phyloP scores from a whole-genome alignment of 2,329 filamentous ascomycete species.

The Dissoconium aciculare region DNA sequence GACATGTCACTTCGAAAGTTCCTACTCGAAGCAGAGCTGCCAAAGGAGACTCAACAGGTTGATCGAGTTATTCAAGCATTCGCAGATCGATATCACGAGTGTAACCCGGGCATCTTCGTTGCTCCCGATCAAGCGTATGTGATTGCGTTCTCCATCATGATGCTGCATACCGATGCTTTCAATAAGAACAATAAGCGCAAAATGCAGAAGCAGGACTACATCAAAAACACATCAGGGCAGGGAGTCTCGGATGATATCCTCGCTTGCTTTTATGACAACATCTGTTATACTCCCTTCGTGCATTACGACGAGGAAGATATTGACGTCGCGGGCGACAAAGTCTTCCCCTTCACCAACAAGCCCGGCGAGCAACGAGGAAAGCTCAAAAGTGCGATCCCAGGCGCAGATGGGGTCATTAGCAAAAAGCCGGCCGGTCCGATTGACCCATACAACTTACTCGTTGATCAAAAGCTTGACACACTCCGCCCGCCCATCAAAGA shows the following conservation, averaged over 20 bases:
- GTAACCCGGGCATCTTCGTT: conserved; percentile 89
- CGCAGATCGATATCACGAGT: conserved; percentile 92
- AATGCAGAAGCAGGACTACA: conserved; percentile 90
- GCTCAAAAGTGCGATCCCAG: conserved; percentile 44
- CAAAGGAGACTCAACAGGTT: conserved; percentile 96
- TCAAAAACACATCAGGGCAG: conserved; percentile 86
- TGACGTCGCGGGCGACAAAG: conserved; percentile 60
- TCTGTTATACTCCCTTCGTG: conserved; percentile 95
- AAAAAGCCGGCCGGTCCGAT: conserved; percentile 57
- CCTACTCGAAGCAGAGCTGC: conserved; percentile 88
- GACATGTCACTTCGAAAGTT: conserved; percentile 95
- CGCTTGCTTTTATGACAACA: conserved; percentile 96
- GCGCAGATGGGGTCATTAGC: conserved; percentile 39
- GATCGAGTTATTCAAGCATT: conserved; percentile 89
- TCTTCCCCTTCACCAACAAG: conserved; percentile 39
- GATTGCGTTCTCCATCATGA: conserved; percentile 89
- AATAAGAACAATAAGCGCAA: conserved; percentile 99
- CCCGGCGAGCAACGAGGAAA: conserved; percentile 47
- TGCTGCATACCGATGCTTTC: conserved; percentile 96
- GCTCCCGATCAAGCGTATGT: conserved; percentile 93
- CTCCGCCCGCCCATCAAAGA: conserved; percentile 77
- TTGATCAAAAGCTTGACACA: conserved; percentile 73
- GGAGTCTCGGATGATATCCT: conserved; percentile 86
- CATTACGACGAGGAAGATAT: conserved; percentile 80
- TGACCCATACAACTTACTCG: conserved; percentile 85